Percentiles rank a stretch among this genome's conserved stretches.
Conservation (phyloP, 2,329 filamentous ascomycete species). For the Diaporthe vaccinii region DNA sequence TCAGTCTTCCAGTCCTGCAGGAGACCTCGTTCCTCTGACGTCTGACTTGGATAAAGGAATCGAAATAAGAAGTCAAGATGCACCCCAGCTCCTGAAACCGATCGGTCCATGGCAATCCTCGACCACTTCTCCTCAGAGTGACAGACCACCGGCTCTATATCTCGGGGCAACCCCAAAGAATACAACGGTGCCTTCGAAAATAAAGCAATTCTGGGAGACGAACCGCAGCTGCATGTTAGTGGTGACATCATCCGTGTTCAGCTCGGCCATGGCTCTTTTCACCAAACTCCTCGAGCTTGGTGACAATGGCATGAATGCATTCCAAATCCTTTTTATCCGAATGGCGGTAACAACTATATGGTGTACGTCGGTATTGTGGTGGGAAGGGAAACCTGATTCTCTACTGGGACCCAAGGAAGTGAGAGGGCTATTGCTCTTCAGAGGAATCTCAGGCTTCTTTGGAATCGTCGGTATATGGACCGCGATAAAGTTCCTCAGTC, state of each 20-base stretch:
- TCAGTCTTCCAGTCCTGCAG: not conserved
- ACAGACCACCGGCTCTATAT: not conserved
- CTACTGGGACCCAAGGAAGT: conserved; percentile 79
- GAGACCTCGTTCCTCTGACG: not conserved
- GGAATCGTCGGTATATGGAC: conserved; percentile 81
- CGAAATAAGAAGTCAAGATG: not conserved
- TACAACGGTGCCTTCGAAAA: conserved; percentile 43
- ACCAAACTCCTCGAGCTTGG: conserved; percentile 62
- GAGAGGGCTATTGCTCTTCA: conserved; percentile 74
- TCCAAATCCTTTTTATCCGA: conserved; percentile 77
- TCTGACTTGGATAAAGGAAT: not conserved
- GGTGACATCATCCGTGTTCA: conserved; percentile 83
- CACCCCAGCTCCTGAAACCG: not conserved
- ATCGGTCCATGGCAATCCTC: not conserved
- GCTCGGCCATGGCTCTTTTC: conserved; percentile 86
- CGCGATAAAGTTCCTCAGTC: conserved; percentile 76
- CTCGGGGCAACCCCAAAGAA: not conserved
- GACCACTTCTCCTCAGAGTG: not conserved
- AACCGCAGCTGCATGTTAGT: conserved; percentile 84
- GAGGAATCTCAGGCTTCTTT: conserved; percentile 79
- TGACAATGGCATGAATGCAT: conserved; percentile 36
- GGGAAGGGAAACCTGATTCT: conserved; percentile 74
- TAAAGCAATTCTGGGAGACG: conserved; percentile 65
- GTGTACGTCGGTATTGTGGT: conserved; percentile 81
- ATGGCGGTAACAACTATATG: conserved; percentile 80